phyloP scores from a whole-genome alignment of 2,329 filamentous ascomycete genomes.

The Sporothrix variecibatus region DNA sequence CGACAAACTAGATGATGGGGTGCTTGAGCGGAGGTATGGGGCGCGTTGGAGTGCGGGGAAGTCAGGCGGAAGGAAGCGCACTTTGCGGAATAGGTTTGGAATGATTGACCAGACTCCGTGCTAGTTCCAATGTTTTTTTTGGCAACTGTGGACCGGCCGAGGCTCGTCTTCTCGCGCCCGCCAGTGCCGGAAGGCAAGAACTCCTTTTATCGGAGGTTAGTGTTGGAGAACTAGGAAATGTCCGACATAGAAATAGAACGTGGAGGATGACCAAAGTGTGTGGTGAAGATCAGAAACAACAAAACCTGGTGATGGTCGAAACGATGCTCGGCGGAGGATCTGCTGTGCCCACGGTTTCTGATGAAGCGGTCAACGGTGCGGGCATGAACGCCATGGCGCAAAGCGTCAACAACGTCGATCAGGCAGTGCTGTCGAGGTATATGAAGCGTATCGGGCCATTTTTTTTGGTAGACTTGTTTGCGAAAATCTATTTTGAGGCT shows the following conservation, averaged over 20 bases:
- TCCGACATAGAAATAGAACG: background rate
- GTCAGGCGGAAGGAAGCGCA: background rate
- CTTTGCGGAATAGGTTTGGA: background rate
- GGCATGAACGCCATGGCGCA: background rate
- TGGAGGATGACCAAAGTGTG: background rate
- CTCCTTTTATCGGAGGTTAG: background rate
- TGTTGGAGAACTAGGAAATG: background rate
- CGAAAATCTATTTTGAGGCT: slow-evolving; percentile 4
- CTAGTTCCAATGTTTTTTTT: background rate
- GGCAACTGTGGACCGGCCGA: slow-evolving; percentile 6
- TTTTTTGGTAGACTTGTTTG: background rate
- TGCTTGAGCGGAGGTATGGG: background rate
- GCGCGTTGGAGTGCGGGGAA: background rate
- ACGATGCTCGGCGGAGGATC: slow-evolving; percentile 1
- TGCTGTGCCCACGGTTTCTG: background rate
- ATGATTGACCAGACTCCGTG: background rate
- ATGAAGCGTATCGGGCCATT: background rate
- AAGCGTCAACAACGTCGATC: background rate
- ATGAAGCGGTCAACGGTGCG: background rate
- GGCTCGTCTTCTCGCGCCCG: background rate
- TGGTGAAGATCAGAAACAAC: background rate
- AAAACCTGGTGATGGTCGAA: background rate
- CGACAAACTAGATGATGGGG: background rate
- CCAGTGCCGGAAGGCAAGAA: background rate
- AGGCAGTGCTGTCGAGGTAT: background rate